Evolutionary conservation across 2,329 filamentous ascomycete species (phyloP), one percentile per base, ranked within the genome.

Genomic region (Microcyclosporella mali): DNA sequence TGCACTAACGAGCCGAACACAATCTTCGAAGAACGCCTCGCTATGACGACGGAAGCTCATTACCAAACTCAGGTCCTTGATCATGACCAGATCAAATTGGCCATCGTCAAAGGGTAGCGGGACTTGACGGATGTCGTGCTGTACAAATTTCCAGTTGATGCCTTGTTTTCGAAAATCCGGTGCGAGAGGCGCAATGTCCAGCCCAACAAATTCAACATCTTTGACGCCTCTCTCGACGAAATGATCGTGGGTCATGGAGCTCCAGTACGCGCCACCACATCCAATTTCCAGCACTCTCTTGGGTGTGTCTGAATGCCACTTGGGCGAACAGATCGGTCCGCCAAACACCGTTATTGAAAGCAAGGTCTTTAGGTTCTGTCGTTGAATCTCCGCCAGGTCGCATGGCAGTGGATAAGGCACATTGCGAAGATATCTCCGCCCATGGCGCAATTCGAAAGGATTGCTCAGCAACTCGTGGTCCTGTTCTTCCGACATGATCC

Each of bases 241-340:
- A 65, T 86, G 84, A 28, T 86, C 79, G 63, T 94, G 84, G 63
- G 87, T 94, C 71, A 88, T 81, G 25, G 85, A 83, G 55, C 85
- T 89, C 89, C 89, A 95, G 61, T 94, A 85, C 17, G 81, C 90
- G 15, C 84, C 84, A 14, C 89, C 89, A 64, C 90, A 97, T 21
- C 82, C 88, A 27, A 95, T 68, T 60, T 97, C 90, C 17, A 97
- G 73, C 19, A 97, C 83, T 51, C 81, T 82, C 56, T 75, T 75
- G 0, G 89, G 89, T 15, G 85, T 81, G 35, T 79, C 78, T 50
- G 78, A 74, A 33, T 74, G 69, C 41, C 87, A 74, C 21, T 72
- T 71, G 1, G 84, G 82, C 7, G 83, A 84, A 65, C 85, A 89
- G 43, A 92, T 76, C 0, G 88, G 85, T 9, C 80, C 80, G 33